Base-by-base conservation (phyloP, 2,329 filamentous ascomycete species). In the Fusarium irregulare region DNA sequence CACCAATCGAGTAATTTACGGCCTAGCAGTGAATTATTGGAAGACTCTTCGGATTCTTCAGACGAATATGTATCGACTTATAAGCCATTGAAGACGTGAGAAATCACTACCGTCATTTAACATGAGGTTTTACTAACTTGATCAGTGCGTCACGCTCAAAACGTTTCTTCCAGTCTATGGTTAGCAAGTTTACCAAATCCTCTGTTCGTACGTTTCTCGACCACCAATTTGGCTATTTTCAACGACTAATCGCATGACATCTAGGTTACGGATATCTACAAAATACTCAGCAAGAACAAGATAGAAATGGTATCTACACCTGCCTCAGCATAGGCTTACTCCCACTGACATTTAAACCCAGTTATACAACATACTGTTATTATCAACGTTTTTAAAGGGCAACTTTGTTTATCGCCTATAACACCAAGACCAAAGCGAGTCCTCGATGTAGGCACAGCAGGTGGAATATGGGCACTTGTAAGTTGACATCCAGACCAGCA, bases 231-330 rank as follows among this genome's bases (percentile, higher is more conserved):
- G 32, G 27, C 37, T 46, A 32, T 27, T 18, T 41, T 45, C 41
- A 44, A 21, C 27, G 56, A 54, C 37, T 72, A 41, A 72, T 34
- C 44, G 45, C 32, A 44, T 5, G 2, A 54, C 41, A 8, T 14
- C 23, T n/a, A 73, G 70, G 70, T 30, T 73, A 73, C 12, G 70
- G 70, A 12, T 60, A 66, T 23, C 25, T 73, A 27, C 60, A 70
- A 50, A 73, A 73, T 20, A 73, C 46, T 34, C 70, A 73, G 70
- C 57, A 73, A 71, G 70, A 73, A 60, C 64, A 68, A 73, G 70
- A 73, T 59, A 58, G 70, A 63, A 73, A 73, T 73, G 60, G 70
- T 73, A 73, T 41, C 30, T 27, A 20, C 13, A 41, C 23, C n/a
- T 57, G 25, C 18, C n/a, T 42, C 37, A 10, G 32, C 11, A 21